Base-by-base conservation (phyloP, 2,329 filamentous ascomycete species). In the Colletotrichum simmondsii region DNA sequence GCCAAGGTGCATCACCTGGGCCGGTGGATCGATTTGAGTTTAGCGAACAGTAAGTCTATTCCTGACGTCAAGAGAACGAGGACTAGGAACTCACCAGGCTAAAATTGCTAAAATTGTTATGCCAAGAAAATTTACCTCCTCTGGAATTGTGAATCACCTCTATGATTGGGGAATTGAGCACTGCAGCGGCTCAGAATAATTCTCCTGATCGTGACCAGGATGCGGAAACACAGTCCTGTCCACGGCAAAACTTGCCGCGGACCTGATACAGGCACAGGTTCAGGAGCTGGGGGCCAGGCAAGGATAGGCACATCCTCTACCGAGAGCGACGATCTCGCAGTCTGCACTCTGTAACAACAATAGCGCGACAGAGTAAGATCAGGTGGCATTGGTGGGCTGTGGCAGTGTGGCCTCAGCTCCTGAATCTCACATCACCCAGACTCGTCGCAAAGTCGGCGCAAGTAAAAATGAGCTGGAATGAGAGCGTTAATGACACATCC, bases 201-300 rank as follows among this genome's bases (percentile, higher is more conserved):
- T 62, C 12, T 35, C 58, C 35, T 63, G 52, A 26, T 42, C 52
- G 22, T 5, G 19, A 57, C 56, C 11, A 3, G 32, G 11, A 30
- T 35, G 46, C 7, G n/a, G 19, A 54, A 28, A 53, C 42, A 24
- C 24, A 24, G 7, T 46, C 22, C 59, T 49, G 32, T 11, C 42
- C 46, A 63, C 70, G 70, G 70, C 70, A 72, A 64, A 54, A 49
- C 37, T 35, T 69, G 65, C 65, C 54, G 70, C 59, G 32, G 24
- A 58, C 53, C 24, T 72, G 70, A 59, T 64, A 64, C 70, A 59
- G 46, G 64, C 53, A 53, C 59, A 35, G 22, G 24, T 30, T 22
- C 28, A 14, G 24, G 37, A 60, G 30, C 32, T 26, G 58, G 53
- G 30, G n/a, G 59, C 54, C 5, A 26, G 42, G 16, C 59, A 69